These are phyloP conservation scores for Sporisorium sorghi DNA, from an alignment of 1,284 basidiomycete genomes.

Conservation along the genomic window DNA sequence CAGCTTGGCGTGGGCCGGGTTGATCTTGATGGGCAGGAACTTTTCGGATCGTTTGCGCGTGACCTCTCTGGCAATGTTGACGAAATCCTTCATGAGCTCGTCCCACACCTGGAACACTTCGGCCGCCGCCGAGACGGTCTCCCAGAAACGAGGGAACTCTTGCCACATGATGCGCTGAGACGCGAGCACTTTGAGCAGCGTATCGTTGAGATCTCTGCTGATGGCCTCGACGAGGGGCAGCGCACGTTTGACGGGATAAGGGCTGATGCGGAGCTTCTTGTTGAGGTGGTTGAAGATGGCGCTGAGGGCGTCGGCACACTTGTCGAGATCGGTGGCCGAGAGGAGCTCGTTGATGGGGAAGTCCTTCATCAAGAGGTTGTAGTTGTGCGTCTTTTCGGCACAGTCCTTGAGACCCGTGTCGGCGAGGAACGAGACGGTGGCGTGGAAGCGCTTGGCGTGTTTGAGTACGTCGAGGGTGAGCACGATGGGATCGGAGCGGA, in stretches of 20 bases:
- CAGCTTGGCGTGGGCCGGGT: constrained; percentile 87
- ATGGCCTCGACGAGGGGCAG: constrained; percentile 97
- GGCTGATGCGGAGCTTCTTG: constrained; percentile 82
- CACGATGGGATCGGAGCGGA: constrained; percentile 88
- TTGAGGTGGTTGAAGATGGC: constrained; percentile 94
- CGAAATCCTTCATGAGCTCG: constrained; percentile 96
- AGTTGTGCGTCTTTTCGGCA: constrained; percentile 70
- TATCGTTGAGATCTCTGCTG: constrained; percentile 95
- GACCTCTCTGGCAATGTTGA: constrained; percentile 94
- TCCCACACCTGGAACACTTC: constrained; percentile 95
- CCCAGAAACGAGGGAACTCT: constrained; percentile 92
- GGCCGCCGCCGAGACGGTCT: constrained; percentile 80
- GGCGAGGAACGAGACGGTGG: constrained; percentile 96
- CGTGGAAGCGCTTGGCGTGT: constrained; percentile 95
- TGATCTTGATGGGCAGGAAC: constrained; percentile 97
- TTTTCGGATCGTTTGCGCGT: constrained; percentile 90
- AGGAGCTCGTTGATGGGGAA: constrained; percentile 96
- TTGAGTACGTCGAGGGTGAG: constrained; percentile 94
- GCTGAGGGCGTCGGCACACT: constrained; percentile 86
- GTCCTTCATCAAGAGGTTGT: constrained; percentile 98
- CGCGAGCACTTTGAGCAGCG: constrained; percentile 88
- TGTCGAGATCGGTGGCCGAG: constrained; percentile 93
- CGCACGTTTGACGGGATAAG: constrained; percentile 93
- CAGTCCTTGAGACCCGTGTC: constrained; percentile 90
- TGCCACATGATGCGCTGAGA: constrained; percentile 91